These are phyloP conservation scores for Galeopsis tetrahit DNA, from an alignment of 257 asterid species.

Conservation along the genomic window DNA sequence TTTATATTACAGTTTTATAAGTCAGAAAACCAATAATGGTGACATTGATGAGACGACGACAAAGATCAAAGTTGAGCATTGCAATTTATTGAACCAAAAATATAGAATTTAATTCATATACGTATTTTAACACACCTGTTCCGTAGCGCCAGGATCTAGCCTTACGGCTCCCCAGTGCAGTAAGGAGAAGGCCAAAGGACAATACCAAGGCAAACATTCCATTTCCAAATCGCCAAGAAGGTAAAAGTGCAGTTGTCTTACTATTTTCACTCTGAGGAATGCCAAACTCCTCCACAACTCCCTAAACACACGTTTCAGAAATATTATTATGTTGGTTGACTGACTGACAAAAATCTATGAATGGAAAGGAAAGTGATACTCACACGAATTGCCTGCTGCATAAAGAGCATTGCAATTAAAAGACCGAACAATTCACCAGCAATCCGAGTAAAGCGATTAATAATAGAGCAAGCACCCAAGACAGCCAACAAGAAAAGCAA, in stretches of 20 bases:
- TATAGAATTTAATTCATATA: neutral
- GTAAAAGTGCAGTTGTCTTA: conserved; percentile 54
- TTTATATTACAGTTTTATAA: conserved; percentile 35
- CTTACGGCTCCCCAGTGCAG: conserved; percentile 82
- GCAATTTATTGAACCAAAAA: conserved; percentile 8
- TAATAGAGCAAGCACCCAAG: conserved; percentile 95
- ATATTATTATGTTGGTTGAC: neutral
- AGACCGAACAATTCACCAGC: conserved; percentile 99
- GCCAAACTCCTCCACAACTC: conserved; percentile 92
- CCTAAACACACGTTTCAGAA: conserved; percentile 51
- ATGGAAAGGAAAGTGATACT: conserved; percentile 38
- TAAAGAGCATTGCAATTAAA: conserved; percentile 94
- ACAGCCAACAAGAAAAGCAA: conserved; percentile 92
- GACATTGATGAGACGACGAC: neutral
- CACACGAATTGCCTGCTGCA: conserved; percentile 98
- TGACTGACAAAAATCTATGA: conserved; percentile 24
- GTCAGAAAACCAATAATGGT: conserved; percentile 28
- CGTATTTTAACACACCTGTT: conserved; percentile 55
- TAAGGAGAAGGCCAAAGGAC: conserved; percentile 88
- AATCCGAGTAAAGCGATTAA: conserved; percentile 88
- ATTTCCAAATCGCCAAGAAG: conserved; percentile 93
- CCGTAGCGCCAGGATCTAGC: conserved; percentile 99
- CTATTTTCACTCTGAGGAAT: conserved; percentile 74
- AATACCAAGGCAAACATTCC: conserved; percentile 97
- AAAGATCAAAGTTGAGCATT: neutral